A percentile compares a stretch with the other conserved stretches of the same genome.
Evolutionary conservation across 192 early-diverging fungal species (phyloP).

Genomic region (Backusella psychrophila): DNA sequence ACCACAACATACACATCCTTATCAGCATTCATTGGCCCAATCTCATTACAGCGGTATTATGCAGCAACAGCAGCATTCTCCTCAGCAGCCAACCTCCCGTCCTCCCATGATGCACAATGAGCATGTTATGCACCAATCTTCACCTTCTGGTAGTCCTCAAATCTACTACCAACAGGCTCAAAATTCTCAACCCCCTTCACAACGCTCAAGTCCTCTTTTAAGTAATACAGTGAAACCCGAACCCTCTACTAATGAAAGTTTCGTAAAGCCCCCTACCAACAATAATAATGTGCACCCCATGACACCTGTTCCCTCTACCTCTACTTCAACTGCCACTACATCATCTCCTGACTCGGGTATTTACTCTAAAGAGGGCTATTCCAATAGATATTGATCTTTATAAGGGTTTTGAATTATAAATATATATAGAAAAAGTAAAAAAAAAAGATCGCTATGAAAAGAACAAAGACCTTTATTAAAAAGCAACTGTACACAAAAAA

Average conservation of each 20-base stretch:
- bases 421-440: neutral
- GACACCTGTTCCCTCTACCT: slow-evolving; percentile 37
- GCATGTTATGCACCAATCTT: slow-evolving; percentile 9
- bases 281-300: slow-evolving; percentile 17
- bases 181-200: slow-evolving; percentile 3
- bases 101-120: slow-evolving; percentile 12
- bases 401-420: neutral
- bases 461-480: neutral
- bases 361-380: slow-evolving; percentile 1
- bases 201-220: slow-evolving; percentile 19
- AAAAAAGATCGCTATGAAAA: too few species aligned
- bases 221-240: slow-evolving; percentile 3
- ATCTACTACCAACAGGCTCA: slow-evolving; percentile 15
- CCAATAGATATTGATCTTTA: neutral
- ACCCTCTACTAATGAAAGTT: neutral
- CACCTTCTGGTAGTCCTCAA: slow-evolving; percentile 10
- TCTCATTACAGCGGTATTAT: neutral
- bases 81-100: slow-evolving; percentile 1
- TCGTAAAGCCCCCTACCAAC: neutral
- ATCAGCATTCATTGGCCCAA: neutral
- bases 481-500: neutral
- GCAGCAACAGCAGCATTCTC: neutral
- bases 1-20: slow-evolving; percentile 12
- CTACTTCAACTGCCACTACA: slow-evolving; percentile 26
- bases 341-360: slow-evolving; percentile 40